Percentiles rank a stretch among this genome's conserved stretches.
Conservation (phyloP, 768 basidiomycete species). For the Leccinum ochraceum region DNA sequence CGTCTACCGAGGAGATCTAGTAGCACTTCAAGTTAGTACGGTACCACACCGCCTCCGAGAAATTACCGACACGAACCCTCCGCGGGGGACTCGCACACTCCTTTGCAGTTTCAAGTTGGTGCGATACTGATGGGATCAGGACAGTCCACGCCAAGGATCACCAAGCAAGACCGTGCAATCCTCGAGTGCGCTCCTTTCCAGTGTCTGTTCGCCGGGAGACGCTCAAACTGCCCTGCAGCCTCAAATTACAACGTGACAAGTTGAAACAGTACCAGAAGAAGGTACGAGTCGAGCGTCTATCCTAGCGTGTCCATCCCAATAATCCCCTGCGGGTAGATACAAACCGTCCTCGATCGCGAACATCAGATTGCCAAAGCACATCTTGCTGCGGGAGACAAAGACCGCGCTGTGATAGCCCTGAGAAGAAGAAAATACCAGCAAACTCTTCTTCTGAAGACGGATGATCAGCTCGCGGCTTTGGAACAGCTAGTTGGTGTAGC, state of each 20-base stretch:
- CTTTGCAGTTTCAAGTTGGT: neutral
- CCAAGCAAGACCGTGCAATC: conserved; percentile 90
- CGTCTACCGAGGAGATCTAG: neutral
- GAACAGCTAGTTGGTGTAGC: conserved; percentile 73
- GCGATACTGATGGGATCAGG: conserved; percentile 57
- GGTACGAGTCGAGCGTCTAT: conserved; percentile 42
- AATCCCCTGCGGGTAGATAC: conserved; percentile 55
- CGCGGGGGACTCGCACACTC: conserved; percentile 3
- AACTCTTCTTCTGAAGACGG: conserved; percentile 81
- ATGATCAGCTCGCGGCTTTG: conserved; percentile 82
- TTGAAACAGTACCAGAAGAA: conserved; percentile 94
- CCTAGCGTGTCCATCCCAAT: neutral
- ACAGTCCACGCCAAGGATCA: conserved; percentile 85
- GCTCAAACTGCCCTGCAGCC: conserved; percentile 46
- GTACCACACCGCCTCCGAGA: neutral
- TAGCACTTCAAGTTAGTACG: no score
- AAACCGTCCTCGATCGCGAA: conserved; percentile 83
- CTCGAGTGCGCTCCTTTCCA: conserved; percentile 71
- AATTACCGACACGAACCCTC: neutral
- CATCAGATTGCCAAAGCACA: conserved; percentile 86
- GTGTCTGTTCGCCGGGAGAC: conserved; percentile 19
- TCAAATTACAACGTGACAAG: conserved; percentile 96
- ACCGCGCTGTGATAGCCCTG: conserved; percentile 83
- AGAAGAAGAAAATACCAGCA: conserved; percentile 95
- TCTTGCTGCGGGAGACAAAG: conserved; percentile 79